Percentiles rank a stretch among this genome's conserved stretches.
These are phyloP conservation scores for Gastroboletus turbinatus DNA, from an alignment of 1,284 basidiomycete genomes.

Conservation along the genomic window DNA sequence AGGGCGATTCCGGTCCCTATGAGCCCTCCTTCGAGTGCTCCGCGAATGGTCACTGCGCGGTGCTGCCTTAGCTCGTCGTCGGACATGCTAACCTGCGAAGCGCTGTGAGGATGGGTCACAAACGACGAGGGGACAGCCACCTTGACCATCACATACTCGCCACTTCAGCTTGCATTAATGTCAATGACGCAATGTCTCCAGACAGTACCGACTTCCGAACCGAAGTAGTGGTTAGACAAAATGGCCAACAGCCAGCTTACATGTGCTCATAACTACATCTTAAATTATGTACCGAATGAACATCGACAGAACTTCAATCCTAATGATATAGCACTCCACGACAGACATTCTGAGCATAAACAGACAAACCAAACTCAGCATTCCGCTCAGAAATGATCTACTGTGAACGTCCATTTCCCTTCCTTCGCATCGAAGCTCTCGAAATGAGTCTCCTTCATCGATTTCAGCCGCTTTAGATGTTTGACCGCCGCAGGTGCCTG, in stretches of 20 bases:
- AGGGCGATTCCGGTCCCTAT: conserved; percentile 52
- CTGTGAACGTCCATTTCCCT: conserved; percentile 92
- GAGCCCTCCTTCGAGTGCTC: conserved; percentile 63
- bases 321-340: conserved; percentile 15
- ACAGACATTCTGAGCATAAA: background rate
- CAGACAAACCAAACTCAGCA: background rate
- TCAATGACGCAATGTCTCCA: conserved; percentile 1
- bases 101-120: background rate
- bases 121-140: background rate
- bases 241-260: conserved; percentile 1
- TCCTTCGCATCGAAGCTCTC: conserved; percentile 77
- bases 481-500: conserved; percentile 71
- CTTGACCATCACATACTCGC: conserved; percentile 19
- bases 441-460: conserved; percentile 86
- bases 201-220: conserved; percentile 1
- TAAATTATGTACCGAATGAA: conserved; percentile 10
- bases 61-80: conserved; percentile 52
- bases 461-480: conserved; percentile 83
- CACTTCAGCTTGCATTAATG: background rate
- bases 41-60: conserved; percentile 53
- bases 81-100: conserved; percentile 39
- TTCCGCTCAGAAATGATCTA: conserved; percentile 79
- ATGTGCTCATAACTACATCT: conserved; percentile 9
- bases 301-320: background rate
- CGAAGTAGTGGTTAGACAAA: background rate